Base-by-base conservation (phyloP, 148 eudicot species). In the Talinum fruticosum region DNA sequence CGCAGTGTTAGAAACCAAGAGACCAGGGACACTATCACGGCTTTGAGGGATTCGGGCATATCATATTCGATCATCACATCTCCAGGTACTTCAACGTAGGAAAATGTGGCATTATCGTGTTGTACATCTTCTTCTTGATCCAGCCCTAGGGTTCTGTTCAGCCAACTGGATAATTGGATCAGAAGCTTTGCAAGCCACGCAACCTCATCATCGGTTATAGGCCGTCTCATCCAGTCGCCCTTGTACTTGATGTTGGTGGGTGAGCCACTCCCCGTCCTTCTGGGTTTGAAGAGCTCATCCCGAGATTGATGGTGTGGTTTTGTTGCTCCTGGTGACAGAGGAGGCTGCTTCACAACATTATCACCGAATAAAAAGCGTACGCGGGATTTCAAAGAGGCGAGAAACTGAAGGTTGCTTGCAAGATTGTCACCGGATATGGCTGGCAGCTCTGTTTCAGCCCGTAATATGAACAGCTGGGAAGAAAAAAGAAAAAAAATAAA, bases 221-320 rank as follows among this genome's bases (percentile, higher is more conserved):
- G 98, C 62, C 98, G 93, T 80, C 86, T 89, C 89, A 91, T 87
- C 96, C 93, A 91, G 69, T 95, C 98, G 33, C 98, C 98, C 80
- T 86, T 95, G 91, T 88, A 95, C 79, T 88, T 88, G 71, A 85
- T 79, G 78, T 85, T 84, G 15, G 83, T 72, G 34, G 79, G 59
- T 23, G 51, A 82, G 67, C 81, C 81, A 68, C 84, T 89, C 62
- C 86, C 81, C 16, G 79, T 67, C 74, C 82, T 88, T 82, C 96
- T 89, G 32, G 98, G 98, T 66, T 76, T 86, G 81, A 95, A 95
- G 69, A 92, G 75, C 32, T 89, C 98, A 61, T 89, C 89, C 10
- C 88, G 89, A 36, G 87, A 85, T 33, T 83, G 88, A 28, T 85
- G 86, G 54, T 29, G 70, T 4, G 79, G 84, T 81, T 70, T 80